Conservation (phyloP, 371 early-diverging fungal genomes). For the Syncephalastrum monosporum region DNA sequence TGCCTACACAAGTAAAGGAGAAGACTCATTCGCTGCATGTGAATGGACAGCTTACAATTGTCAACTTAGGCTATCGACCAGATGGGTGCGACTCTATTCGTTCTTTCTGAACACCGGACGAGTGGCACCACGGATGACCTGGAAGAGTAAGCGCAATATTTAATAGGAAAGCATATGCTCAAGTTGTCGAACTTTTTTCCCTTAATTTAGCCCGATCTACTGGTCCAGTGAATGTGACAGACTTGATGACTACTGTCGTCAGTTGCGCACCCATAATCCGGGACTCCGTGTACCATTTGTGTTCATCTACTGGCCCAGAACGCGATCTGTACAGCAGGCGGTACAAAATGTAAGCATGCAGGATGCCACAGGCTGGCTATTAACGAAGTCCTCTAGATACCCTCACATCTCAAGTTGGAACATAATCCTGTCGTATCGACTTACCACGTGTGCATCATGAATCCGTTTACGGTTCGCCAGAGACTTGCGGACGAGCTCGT, state of each 20-base stretch:
- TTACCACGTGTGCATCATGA: slow-evolving; percentile 39
- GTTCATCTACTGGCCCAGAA: slow-evolving; percentile 34
- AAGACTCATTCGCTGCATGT: background rate
- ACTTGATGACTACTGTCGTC: slow-evolving; percentile 13
- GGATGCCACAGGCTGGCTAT: background rate
- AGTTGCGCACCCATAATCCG: slow-evolving; percentile 19
- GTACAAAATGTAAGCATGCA: slow-evolving; percentile 20
- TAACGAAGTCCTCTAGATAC: slow-evolving; percentile 19
- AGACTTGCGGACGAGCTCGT: slow-evolving; percentile 28
- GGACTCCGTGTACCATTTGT: slow-evolving; percentile 24
- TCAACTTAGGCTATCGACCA: slow-evolving; percentile 17
- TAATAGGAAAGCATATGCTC: background rate
- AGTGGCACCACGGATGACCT: slow-evolving; percentile 9
- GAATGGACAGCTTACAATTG: background rate
- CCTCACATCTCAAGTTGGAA: slow-evolving; percentile 16
- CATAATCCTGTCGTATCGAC: slow-evolving; percentile 12
- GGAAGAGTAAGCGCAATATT: slow-evolving; percentile 14
- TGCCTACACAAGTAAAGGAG: slow-evolving; percentile 18
- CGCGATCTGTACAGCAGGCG: slow-evolving; percentile 1
- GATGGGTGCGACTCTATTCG: slow-evolving; percentile 31
- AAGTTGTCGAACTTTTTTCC: background rate
- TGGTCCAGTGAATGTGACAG: slow-evolving; percentile 26
- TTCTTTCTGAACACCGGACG: slow-evolving; percentile 25
- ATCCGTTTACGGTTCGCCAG: slow-evolving; percentile 20
- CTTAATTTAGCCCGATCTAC: slow-evolving; percentile 14